These are phyloP conservation scores for Cornus suecica DNA, from an alignment of 148 eudicot genomes.

Conservation along the genomic window DNA sequence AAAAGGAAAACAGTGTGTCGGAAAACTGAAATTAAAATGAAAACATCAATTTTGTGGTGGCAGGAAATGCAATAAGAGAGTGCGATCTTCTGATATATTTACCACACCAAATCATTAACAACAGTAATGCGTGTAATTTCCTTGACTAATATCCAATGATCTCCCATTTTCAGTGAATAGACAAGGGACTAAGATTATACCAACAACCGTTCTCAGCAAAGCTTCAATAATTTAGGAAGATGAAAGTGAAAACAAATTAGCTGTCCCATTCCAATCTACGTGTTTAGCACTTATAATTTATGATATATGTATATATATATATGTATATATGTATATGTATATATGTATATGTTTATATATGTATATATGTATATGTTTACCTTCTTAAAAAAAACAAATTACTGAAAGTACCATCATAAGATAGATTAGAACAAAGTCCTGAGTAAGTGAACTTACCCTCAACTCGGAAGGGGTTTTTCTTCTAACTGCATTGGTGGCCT, in stretches of 20 bases:
- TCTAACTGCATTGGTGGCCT: conserved; percentile 40
- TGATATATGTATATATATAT: background rate
- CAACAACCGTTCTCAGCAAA: background rate
- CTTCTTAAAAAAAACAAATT: background rate
- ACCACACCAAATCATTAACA: background rate
- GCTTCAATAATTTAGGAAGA: background rate
- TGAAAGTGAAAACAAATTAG: background rate
- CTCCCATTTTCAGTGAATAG: background rate
- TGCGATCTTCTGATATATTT: background rate
- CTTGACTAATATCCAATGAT: background rate
- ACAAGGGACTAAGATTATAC: background rate
- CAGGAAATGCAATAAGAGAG: background rate
- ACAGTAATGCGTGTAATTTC: background rate
- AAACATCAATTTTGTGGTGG: background rate
- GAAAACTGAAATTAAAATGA: background rate
- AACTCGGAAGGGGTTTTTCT: conserved; percentile 88
- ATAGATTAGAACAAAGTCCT: background rate
- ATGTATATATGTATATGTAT: too few relatives aligned
- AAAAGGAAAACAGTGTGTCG: background rate
- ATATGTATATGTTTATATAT: too few relatives aligned
- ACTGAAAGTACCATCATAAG: background rate
- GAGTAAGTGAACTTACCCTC: conserved; percentile 42
- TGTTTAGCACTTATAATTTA: background rate
- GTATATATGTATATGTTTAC: too few relatives aligned
- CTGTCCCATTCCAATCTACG: background rate